Evolutionary conservation across 345 rosid species (phyloP).

Genomic region (Eucalyptus guilfoylei): DNA sequence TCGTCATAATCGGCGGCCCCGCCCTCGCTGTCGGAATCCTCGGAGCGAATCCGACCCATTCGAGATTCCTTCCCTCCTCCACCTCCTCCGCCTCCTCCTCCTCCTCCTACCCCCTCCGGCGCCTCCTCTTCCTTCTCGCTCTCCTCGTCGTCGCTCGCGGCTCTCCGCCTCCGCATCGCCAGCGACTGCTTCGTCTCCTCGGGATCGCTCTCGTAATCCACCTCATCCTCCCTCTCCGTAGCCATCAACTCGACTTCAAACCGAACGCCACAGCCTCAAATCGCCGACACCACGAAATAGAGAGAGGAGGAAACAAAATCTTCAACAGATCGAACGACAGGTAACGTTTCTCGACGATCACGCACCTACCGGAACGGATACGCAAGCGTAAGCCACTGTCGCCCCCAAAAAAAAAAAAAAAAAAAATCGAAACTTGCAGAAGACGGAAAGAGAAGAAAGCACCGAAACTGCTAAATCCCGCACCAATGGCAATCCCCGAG

Average conservation of each 20-base stretch:
- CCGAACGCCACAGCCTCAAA: not conserved
- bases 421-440: not conserved
- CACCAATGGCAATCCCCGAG: not conserved
- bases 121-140: constrained; percentile 13
- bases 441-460: not conserved
- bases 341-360: not conserved
- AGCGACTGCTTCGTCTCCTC: constrained; percentile 67
- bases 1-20: constrained; percentile 51
- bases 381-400: not conserved
- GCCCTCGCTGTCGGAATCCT: constrained; percentile 61
- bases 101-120: constrained; percentile 1
- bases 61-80: constrained; percentile 6
- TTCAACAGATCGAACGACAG: not conserved
- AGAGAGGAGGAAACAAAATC: not conserved
- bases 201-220: constrained; percentile 84
- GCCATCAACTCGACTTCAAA: constrained; percentile 23
- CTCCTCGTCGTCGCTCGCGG: constrained; percentile 92
- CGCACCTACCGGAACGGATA: not conserved
- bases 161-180: constrained; percentile 64
- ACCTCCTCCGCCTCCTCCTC: not conserved
- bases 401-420: not conserved
- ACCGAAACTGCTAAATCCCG: not conserved
- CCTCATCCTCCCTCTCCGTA: constrained; percentile 30
- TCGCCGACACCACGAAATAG: not conserved
- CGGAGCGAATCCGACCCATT: constrained; percentile 36